phyloP scores from a whole-genome alignment of 768 basidiomycete genomes.

The Solioccasus polychromus region DNA sequence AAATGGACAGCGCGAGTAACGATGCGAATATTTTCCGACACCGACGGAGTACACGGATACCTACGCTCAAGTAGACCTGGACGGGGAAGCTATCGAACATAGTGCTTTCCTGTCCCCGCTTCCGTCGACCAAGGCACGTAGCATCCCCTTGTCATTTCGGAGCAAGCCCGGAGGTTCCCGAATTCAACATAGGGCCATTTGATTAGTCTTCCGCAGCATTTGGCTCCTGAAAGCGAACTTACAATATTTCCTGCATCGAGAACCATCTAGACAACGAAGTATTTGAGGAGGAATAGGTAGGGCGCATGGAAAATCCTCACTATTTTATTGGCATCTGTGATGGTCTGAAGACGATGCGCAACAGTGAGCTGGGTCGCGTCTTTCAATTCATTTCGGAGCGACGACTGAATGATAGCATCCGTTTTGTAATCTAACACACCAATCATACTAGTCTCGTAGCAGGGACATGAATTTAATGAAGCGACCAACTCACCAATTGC shows the following conservation, averaged over 20 bases:
- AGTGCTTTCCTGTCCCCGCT: constrained; percentile 51
- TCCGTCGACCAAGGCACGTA: constrained; percentile 55
- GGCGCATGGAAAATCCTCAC: constrained; percentile 24
- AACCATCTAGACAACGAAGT: constrained; percentile 42
- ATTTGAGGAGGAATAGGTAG: too few species aligned
- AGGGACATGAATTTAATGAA: neutral
- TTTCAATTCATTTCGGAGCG: constrained; percentile 45
- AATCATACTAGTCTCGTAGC: neutral
- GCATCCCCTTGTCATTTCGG: constrained; percentile 45
- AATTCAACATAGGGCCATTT: too few species aligned
- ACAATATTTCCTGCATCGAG: constrained; percentile 42
- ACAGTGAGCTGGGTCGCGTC: constrained; percentile 55
- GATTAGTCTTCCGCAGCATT: neutral
- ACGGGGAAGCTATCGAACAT: constrained; percentile 35
- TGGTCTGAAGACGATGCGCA: constrained; percentile 55
- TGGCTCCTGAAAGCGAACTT: constrained; percentile 17
- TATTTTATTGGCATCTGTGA: constrained; percentile 63
- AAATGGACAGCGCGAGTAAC: too few species aligned
- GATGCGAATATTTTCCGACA: too few species aligned
- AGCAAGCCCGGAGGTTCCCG: constrained; percentile 50
- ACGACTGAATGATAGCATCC: constrained; percentile 53
- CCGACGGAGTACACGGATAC: neutral
- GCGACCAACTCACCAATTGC: constrained; percentile 35
- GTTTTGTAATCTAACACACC: constrained; percentile 48
- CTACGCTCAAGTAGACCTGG: neutral